Base-by-base conservation (phyloP, 768 basidiomycete species). In the Pholiota molesta region DNA sequence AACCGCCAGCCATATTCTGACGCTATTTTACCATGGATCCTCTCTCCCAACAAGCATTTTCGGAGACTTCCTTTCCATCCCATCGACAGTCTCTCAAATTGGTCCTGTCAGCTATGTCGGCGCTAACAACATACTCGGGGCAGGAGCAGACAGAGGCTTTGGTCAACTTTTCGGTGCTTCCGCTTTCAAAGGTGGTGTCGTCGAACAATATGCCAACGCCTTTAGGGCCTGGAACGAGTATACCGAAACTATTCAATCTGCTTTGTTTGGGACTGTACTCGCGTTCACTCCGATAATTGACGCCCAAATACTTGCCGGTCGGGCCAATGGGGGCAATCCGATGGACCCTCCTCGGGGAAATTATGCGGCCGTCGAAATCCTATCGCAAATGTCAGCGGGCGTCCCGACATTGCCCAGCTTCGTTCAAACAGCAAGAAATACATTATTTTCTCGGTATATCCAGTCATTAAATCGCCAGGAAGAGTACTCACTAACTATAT, bases 61-160 rank as follows among this genome's bases (percentile, higher is more conserved):
- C 61, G 74, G 74, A 3, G 76, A 79, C 42, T 77, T 81, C 62
- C 69, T 79, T 26, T 66, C 74, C n/a, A 74, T 81, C 33, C 78
- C 79, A 8, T 59, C 73, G 0, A 64, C 68, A 21, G 62, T 59
- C 14, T 67, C 67, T 9, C 56, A 69, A 21, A 61, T 78, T 1
- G 69, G 70, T 1, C 70, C 77, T 13, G 60, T 74, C 37, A 78
- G 77, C 62, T 81, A 79, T 52, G 59, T 73, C 14, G 77, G 78
- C 54, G 72, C 76, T 3, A 65, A 75, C 37, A 68, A 65, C 19
- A 62, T 72, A n/a, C 65, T 78, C 39, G 75, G 74, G 0, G 61
- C 70, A 0, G 73, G 72, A 1, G 69, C 67, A 3, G 67, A 68
- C 37, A 68, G 72, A n/a, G 75, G 74, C n/a, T 69, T 63, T 52